Evolutionary conservation across 2,329 filamentous ascomycete species (phyloP).

Genomic region (Xylaria sp.): DNA sequence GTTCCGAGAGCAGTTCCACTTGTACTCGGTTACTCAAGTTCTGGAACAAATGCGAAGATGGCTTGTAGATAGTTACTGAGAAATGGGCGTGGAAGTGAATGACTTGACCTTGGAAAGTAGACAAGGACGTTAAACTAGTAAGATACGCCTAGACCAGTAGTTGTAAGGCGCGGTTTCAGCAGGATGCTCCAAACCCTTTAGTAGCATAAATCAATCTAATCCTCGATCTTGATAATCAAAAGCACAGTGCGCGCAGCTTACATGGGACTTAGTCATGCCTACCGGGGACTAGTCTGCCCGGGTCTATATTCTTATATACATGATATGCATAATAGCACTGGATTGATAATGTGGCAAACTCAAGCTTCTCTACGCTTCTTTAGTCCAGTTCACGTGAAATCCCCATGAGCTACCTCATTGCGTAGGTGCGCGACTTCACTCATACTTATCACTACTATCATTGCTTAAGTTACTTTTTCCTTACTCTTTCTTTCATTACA

Average conservation of each 20-base stretch:
- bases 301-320: background rate
- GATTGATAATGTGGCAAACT: background rate
- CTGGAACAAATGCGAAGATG: background rate
- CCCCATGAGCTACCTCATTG: background rate
- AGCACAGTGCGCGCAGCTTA: background rate
- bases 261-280: background rate
- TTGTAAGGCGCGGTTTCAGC: background rate
- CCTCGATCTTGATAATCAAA: background rate
- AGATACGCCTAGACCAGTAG: background rate
- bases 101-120: background rate
- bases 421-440: background rate
- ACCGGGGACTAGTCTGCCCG: background rate
- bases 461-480: background rate
- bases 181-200: background rate
- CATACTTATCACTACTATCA: background rate
- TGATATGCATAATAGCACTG: no score
- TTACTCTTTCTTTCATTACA: background rate
- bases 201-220: background rate
- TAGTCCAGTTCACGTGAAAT: no score
- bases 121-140: background rate
- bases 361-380: background rate
- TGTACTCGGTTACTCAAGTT: background rate
- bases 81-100: background rate
- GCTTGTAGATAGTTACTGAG: background rate
- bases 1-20: background rate